A percentile compares a stretch with the other conserved stretches of the same genome.
These are phyloP conservation scores for Cyberlindnera mrakii DNA, from an alignment of 805 yeast genomes.

Conservation along the genomic window DNA sequence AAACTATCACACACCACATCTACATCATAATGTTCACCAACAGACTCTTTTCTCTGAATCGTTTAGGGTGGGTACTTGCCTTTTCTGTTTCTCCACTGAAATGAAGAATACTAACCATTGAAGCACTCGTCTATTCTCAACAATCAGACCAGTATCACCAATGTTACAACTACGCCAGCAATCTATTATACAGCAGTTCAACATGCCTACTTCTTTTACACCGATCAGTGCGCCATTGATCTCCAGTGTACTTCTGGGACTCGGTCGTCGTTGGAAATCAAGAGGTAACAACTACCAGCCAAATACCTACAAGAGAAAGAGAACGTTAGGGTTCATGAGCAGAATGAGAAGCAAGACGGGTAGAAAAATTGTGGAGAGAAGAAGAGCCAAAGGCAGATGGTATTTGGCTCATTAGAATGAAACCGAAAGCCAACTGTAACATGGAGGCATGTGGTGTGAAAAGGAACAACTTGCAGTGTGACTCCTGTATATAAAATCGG, in stretches of 20 bases:
- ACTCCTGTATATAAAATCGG: no score
- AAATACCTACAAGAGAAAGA: constrained; percentile 81
- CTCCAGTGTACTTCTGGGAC: constrained; percentile 15
- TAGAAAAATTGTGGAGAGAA: constrained; percentile 66
- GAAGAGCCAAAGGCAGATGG: constrained; percentile 92
- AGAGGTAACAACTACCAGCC: constrained; percentile 97
- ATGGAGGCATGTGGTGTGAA: no score
- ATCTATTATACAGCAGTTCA: neutral
- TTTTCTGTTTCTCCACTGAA: neutral
- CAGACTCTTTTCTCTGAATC: neutral
- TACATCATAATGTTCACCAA: constrained; percentile 1
- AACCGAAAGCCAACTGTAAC: neutral
- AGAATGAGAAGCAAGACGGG: constrained; percentile 73
- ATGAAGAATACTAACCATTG: constrained; percentile 7
- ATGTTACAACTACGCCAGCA: constrained; percentile 17
- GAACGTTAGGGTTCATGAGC: constrained; percentile 84
- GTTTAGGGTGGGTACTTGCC: neutral
- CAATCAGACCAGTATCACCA: constrained; percentile 16
- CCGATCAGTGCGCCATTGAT: constrained; percentile 9
- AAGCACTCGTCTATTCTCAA: constrained; percentile 12
- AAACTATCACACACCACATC: neutral
- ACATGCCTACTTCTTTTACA: constrained; percentile 16
- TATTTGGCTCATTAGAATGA: constrained; percentile 43
- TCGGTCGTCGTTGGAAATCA: constrained; percentile 61
- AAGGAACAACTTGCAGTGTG: no score